Evolutionary conservation across 352 stramenopile genomes (phyloP), one percentile per base, ranked within the genome.

Genomic region (Phytophthora europaea): DNA sequence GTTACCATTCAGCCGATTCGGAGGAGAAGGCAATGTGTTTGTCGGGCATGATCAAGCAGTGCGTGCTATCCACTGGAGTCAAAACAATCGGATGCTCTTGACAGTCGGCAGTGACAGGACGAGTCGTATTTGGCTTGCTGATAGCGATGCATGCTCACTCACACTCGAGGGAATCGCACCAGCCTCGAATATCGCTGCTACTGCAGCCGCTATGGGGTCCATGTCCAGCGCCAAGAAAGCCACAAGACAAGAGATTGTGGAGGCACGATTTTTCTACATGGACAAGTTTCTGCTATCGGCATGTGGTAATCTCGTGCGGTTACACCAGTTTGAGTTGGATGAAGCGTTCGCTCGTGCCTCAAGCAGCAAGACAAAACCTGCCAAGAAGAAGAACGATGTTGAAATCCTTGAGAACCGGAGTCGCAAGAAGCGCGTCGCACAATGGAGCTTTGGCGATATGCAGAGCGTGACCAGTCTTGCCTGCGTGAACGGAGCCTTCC

Each of bases 221-320:
- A 62, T 75, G 31, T 73, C 60, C 45, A 90, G 73, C 47, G 72
- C 81, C 23, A 91, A 90, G 67, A 92, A 87, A 59, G 63, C 63
- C 26, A 68, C 77, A 18, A 73, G 77, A 57, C 81, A 86, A 34
- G 84, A 92, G n/a, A 72, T 96, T 22, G 70, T 89, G 18, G 84
- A 94, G 65, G 83, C 85, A 18, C 67, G 73, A 26, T 97, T 97
- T 61, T 97, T 95, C 64, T 96, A 95, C 72, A 92, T 96, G 87
- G 90, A 97, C 76, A 94, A 93, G 70, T 97, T 97, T 57, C 65
- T 96, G 28, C 61, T 95, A 7, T 89, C 88, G 12, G 85, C 86
- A 22, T 88, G 75, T 38, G 89, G 87, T 5, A 94, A 90, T 57
- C 54, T 78, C 33, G 60, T 91, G 23, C 84, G 85, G 26, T 61